phyloP scores from a whole-genome alignment of 2,329 filamentous ascomycete genomes.

The Drechslerella dactyloides region DNA sequence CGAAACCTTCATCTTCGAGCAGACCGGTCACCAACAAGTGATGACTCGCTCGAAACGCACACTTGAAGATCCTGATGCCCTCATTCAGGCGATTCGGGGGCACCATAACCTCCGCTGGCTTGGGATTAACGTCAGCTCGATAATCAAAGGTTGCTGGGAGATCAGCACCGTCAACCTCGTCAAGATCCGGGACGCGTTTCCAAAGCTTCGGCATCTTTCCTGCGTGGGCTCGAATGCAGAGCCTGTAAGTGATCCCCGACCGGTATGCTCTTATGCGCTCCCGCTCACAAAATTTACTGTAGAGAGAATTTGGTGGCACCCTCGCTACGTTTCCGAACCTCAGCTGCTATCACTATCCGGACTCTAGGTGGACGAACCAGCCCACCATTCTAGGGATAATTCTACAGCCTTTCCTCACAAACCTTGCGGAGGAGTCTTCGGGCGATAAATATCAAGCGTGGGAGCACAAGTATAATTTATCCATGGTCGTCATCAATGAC shows the following conservation, averaged over 20 bases:
- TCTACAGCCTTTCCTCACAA: slow-evolving; percentile 17
- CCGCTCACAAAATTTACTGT: neutral
- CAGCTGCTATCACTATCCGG: slow-evolving; percentile 9
- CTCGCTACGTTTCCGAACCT: slow-evolving; percentile 24
- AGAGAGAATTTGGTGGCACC: slow-evolving; percentile 19
- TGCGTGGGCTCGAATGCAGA: slow-evolving; percentile 9
- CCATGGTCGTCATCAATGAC: slow-evolving; percentile 5
- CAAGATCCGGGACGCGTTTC: slow-evolving; percentile 10
- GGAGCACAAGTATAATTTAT: slow-evolving; percentile 26
- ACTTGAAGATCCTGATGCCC: slow-evolving; percentile 6
- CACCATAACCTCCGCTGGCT: slow-evolving; percentile 20
- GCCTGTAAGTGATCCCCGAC: slow-evolving; percentile 5
- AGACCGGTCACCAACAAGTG: slow-evolving; percentile 9
- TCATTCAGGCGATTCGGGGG: slow-evolving; percentile 15
- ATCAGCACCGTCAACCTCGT: slow-evolving; percentile 1
- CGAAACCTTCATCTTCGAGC: slow-evolving; percentile 33
- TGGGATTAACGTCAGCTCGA: slow-evolving; percentile 10
- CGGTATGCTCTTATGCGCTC: neutral
- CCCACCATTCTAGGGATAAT: neutral
- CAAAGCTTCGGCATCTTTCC: slow-evolving; percentile 9
- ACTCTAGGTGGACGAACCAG: neutral
- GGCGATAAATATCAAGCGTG: neutral
- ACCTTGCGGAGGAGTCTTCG: neutral
- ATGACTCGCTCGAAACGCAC: neutral
- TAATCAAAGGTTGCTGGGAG: slow-evolving; percentile 13